Evolutionary conservation across 2,329 filamentous ascomycete genomes (phyloP), one percentile per base, ranked within the genome.

Genomic region (Ophioceras dolichostomum): DNA sequence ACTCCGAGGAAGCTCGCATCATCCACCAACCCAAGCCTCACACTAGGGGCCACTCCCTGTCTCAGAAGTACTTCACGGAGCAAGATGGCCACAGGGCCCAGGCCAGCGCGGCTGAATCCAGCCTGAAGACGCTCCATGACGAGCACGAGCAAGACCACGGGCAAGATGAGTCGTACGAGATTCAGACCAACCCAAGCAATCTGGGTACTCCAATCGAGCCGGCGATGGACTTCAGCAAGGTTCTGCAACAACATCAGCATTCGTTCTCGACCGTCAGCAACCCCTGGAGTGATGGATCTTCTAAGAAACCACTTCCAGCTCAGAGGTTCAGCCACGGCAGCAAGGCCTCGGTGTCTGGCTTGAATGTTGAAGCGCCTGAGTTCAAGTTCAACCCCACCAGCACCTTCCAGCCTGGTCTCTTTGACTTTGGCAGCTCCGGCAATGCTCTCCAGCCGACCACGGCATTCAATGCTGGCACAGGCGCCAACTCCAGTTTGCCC

Each of bases 291-390:
- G 70, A 77, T 35, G 55, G 60, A 6, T 57, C 61, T 30, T 49
- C 59, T 19, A 54, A 55, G 32, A 58, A 56, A 46, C 49, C 53
- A 19, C 47, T 54, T 19, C 49, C 56, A 17, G 52, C 60, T 21
- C 60, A 62, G 31, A 61, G 58, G 13, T 60, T 65, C 10, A 73
- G 70, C 44, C 82, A 87, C 50, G 69, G 66, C 14, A 80, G 78
- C 52, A 84, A 81, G 48, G 66, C 77, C 3, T 88, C 76, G 1
- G 58, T 79, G 31, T 85, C 86, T 1, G 88, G 79, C 47, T 71
- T 96, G 47, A 96, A 96, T 49, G 87, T 93, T 21, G 76, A 81
- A 43, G 89, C 89, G 0, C 83, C 87, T 33, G 85, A 91, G 51
- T 95, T 95, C 65, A 85, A 80, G 48, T 89, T 89, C 58, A 73